Base-by-base conservation (phyloP, 2,329 filamentous ascomycete species). In the Cladosporium colombiae region DNA sequence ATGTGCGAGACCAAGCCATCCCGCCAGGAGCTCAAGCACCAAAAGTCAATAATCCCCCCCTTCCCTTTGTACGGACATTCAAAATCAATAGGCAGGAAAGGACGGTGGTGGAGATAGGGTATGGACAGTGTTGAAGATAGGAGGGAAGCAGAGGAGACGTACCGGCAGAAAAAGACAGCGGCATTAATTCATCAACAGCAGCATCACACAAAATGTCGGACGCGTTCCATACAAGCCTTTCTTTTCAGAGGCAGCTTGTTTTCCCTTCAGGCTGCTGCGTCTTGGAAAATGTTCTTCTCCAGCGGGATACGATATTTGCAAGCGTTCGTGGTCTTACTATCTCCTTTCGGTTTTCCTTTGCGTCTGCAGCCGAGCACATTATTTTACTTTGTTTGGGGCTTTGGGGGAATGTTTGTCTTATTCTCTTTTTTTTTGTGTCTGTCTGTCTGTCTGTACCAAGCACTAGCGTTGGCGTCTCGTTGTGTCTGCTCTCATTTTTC, bases 151-250 rank as follows among this genome's bases (percentile, higher is more conserved):
- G n/a, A 3, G 6, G 50, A 56, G 18, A 33, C 21, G 31, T 35
- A 57, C 31, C 5, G 31, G 55, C 14, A 57, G 33, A 37, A 2
- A 27, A 35, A 40, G 40, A 37, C 18, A 59, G 56, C n/a, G 52
- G 52, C 56, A 59, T 59, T 59, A 59, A 59, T 57, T 59, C 56
- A 59, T 46, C 56, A 59, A 46, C 37, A 40, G 23, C 56, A 40
- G n/a, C n/a, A n/a, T n/a, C n/a, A 40, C 23, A 46, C 40, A 46
- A 21, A 46, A 23, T 18, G 46, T 31, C n/a, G 37, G 52, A 29
- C n/a, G 18, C 27, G 18, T 21, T 55, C 14, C 14, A 16, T 33
- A 29, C 52, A 46, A 46, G 40, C n/a, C 37, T 44, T 44, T 8
- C 3, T n/a, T 21, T 7, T n/a, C 7, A 1, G 13, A 14, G 18